Evolutionary conservation across 495 filamentous ascomycete genomes (phyloP).

Genomic region (Cercophora samala): DNA sequence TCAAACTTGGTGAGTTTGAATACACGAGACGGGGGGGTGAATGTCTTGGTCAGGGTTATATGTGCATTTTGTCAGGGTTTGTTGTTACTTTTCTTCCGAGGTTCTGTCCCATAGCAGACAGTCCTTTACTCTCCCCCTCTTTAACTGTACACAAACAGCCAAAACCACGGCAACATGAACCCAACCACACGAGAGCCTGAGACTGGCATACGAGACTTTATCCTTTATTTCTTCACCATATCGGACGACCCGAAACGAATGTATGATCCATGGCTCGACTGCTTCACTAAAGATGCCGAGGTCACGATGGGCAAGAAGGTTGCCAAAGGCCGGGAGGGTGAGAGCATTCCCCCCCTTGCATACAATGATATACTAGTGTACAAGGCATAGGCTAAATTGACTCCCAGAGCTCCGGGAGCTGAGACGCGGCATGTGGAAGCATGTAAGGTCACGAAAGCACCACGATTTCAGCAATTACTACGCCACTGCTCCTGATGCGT

Average conservation of each 20-base stretch:
- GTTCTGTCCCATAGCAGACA: no score
- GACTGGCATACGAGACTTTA: slow-evolving; percentile 28
- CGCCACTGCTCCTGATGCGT: neutral
- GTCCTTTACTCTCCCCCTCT: neutral
- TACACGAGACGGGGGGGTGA: no score
- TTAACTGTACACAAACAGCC: neutral
- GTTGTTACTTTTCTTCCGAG: no score
- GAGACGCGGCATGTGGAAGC: slow-evolving; percentile 28
- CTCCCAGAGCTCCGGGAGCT: slow-evolving; percentile 26
- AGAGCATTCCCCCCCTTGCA: slow-evolving; percentile 6
- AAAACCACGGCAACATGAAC: neutral
- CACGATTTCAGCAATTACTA: slow-evolving; percentile 31
- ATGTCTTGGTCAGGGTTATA: no score
- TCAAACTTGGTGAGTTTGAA: no score
- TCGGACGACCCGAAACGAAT: slow-evolving; percentile 35
- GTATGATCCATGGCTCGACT: slow-evolving; percentile 39
- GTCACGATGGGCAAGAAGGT: slow-evolving; percentile 34
- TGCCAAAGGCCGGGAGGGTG: slow-evolving; percentile 34
- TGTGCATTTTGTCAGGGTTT: no score
- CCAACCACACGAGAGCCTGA: neutral
- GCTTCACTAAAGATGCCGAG: slow-evolving; percentile 34
- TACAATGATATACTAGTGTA: neutral
- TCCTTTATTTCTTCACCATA: slow-evolving; percentile 36
- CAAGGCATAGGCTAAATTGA: neutral
- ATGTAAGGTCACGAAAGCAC: slow-evolving; percentile 32